These are phyloP conservation scores for Cynanchum wilfordii DNA, from an alignment of 257 asterid species.

Conservation along the genomic window DNA sequence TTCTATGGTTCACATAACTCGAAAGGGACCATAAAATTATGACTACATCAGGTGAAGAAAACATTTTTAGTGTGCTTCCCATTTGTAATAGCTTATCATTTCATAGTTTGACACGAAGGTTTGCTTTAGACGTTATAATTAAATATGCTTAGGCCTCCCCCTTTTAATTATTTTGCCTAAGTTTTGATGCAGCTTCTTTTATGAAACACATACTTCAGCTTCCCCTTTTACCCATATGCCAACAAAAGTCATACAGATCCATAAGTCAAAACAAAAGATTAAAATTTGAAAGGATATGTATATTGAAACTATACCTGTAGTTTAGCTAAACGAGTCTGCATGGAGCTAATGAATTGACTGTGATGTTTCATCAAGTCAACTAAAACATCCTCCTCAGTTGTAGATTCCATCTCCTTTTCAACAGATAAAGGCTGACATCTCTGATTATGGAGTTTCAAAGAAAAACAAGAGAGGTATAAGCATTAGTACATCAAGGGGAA, in stretches of 20 bases:
- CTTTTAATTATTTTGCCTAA: background rate
- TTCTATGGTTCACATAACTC: background rate
- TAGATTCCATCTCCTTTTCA: conserved; percentile 52
- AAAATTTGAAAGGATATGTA: background rate
- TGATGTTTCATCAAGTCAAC: conserved; percentile 75
- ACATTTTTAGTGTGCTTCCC: background rate
- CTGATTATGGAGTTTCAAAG: conserved; percentile 29
- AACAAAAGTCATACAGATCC: background rate
- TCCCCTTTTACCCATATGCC: background rate
- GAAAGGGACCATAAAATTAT: background rate
- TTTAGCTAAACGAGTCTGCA: conserved; percentile 84
- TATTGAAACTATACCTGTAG: conserved; percentile 52
- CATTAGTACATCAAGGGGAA: background rate
- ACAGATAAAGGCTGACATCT: conserved; percentile 42
- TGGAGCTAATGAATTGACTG: conserved; percentile 68
- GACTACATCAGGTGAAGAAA: too few relatives aligned
- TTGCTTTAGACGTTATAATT: background rate
- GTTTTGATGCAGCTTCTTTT: background rate
- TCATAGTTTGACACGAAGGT: background rate
- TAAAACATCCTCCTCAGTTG: conserved; percentile 70
- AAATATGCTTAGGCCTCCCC: background rate
- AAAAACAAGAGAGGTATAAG: conserved; percentile 9
- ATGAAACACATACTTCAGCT: background rate
- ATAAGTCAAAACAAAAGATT: background rate
- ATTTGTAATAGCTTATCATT: background rate